Evolutionary conservation across 208 protist genomes (phyloP).

Genomic region (Novymonas esmeraldas): DNA sequence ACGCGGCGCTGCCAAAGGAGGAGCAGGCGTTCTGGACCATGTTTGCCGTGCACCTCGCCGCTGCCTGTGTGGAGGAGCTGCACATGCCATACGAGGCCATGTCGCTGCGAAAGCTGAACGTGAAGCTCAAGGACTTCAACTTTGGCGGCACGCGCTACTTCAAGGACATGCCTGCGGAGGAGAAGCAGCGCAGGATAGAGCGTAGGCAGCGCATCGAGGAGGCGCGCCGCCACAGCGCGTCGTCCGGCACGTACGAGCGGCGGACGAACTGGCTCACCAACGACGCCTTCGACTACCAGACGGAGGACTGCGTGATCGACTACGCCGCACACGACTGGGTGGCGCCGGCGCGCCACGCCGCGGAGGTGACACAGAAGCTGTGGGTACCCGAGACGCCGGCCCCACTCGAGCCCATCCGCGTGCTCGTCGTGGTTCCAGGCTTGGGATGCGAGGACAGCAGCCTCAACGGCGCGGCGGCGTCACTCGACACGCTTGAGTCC

Average conservation of each 20-base stretch:
- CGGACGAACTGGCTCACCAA: constrained; percentile 67
- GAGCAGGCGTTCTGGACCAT: constrained; percentile 78
- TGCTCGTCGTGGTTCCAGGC: constrained; percentile 48
- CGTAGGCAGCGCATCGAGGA: constrained; percentile 70
- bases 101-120: constrained; percentile 84
- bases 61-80: constrained; percentile 51
- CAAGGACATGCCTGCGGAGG: constrained; percentile 84
- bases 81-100: constrained; percentile 72
- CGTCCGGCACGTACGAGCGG: neutral
- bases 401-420: constrained; percentile 1
- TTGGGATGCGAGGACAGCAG: neutral
- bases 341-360: constrained; percentile 52
- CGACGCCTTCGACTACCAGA: constrained; percentile 91
- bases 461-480: neutral
- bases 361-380: constrained; percentile 18
- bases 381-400: neutral
- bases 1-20: constrained; percentile 47
- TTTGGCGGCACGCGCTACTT: constrained; percentile 92
- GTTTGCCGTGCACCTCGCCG: constrained; percentile 67
- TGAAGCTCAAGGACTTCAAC: constrained; percentile 92
- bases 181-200: constrained; percentile 64
- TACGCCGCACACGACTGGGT: constrained; percentile 54
- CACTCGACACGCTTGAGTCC: neutral
- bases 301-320: constrained; percentile 69
- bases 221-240: constrained; percentile 37